Conservation (phyloP, 139 green algal genomes). For the Mesotaenium endlicherianum region DNA sequence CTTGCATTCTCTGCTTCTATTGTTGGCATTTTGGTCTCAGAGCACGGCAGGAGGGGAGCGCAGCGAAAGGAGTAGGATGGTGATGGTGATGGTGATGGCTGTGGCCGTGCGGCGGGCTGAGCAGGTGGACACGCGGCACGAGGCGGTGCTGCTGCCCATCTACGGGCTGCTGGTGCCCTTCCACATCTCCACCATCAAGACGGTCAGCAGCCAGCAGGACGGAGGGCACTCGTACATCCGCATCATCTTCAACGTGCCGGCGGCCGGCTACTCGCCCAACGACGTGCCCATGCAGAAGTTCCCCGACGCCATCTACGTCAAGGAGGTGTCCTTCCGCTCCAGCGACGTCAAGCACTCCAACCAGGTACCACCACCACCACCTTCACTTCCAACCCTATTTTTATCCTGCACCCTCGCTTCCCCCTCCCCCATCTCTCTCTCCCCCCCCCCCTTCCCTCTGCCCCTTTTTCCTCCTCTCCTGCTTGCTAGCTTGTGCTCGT, state of each 20-base stretch:
- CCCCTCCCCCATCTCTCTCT: not conserved
- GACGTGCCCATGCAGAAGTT: conserved; percentile 58
- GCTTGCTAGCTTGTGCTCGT: not conserved
- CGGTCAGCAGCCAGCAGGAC: conserved; percentile 74
- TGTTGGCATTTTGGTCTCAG: no score
- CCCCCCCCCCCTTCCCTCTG: not conserved
- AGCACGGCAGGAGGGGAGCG: no score
- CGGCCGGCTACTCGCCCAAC: not conserved
- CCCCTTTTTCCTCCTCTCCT: not conserved
- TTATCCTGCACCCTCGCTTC: not conserved
- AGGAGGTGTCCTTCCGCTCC: conserved; percentile 89
- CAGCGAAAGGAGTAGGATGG: no score
- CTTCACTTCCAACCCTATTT: not conserved
- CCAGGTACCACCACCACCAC: not conserved
- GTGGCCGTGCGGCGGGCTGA: no score
- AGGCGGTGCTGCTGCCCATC: conserved; percentile 92
- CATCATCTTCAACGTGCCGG: conserved; percentile 79
- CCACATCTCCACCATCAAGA: conserved; percentile 93
- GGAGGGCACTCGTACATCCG: conserved; percentile 77
- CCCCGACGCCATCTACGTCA: conserved; percentile 77
- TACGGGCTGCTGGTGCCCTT: conserved; percentile 96
- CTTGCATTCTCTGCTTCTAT: no score
- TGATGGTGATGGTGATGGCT: no score
- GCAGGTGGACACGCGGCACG: conserved; percentile 68
- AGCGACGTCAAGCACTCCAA: conserved; percentile 70